Conservation (phyloP, 805 yeast genomes). For the Candida pini region DNA sequence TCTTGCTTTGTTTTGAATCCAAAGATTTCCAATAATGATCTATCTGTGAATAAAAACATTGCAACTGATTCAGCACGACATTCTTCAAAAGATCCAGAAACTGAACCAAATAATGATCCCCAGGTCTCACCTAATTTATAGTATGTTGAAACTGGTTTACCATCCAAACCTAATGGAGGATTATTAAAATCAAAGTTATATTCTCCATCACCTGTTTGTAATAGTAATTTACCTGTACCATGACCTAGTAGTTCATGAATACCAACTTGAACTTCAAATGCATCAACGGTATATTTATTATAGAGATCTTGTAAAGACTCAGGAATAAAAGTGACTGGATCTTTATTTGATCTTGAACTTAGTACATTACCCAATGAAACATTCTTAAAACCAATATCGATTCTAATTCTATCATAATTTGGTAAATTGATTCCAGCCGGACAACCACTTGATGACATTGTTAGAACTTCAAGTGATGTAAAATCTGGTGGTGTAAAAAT, state of each 20-base stretch:
- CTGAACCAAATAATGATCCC: slow-evolving; percentile 79
- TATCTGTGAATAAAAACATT: slow-evolving; percentile 67
- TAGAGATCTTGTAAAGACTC: slow-evolving; percentile 50
- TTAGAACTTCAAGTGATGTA: slow-evolving; percentile 82
- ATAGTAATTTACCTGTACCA: slow-evolving; percentile 79
- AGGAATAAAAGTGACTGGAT: slow-evolving; percentile 61
- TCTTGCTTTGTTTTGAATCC: slow-evolving; percentile 54
- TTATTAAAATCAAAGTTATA: slow-evolving; percentile 65
- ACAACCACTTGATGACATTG: slow-evolving; percentile 84
- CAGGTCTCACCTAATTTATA: slow-evolving; percentile 83
- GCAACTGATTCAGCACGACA: slow-evolving; percentile 93
- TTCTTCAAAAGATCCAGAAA: slow-evolving; percentile 87
- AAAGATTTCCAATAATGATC: slow-evolving; percentile 63
- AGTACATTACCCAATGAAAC: slow-evolving; percentile 85
- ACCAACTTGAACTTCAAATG: slow-evolving; percentile 92
- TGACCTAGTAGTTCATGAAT: slow-evolving; percentile 89
- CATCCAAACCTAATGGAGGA: slow-evolving; percentile 59
- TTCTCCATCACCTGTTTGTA: slow-evolving; percentile 49
- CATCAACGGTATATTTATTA: slow-evolving; percentile 68
- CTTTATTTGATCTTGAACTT: slow-evolving; percentile 65
- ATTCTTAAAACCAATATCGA: slow-evolving; percentile 80
- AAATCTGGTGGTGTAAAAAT: slow-evolving; percentile 89
- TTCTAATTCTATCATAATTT: slow-evolving; percentile 83
- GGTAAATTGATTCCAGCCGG: slow-evolving; percentile 95
- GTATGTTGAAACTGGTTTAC: slow-evolving; percentile 58